These are phyloP conservation scores for Geotrichum macrosporum DNA, from an alignment of 1,139 yeast species.

Conservation along the genomic window DNA sequence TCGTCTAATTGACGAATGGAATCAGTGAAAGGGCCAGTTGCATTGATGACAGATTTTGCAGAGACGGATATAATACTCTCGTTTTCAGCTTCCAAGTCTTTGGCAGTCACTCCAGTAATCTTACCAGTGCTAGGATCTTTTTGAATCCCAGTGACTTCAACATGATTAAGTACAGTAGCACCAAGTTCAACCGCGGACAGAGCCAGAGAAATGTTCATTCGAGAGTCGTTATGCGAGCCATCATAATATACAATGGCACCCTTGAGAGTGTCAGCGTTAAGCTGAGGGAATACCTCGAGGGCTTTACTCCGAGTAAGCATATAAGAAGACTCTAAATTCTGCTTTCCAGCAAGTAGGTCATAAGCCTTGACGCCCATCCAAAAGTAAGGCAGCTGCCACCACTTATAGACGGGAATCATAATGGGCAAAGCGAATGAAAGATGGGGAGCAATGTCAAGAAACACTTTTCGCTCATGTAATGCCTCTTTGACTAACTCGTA, in stretches of 20 bases:
- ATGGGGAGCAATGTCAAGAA: conserved; percentile 91
- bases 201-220: conserved; percentile 85
- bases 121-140: conserved; percentile 58
- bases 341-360: conserved; percentile 88
- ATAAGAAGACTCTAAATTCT: conserved; percentile 77
- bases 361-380: conserved; percentile 89
- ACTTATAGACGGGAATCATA: conserved; percentile 89
- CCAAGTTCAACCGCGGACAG: conserved; percentile 81
- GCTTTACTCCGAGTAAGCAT: conserved; percentile 66
- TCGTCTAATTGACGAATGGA: conserved; percentile 81
- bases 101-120: conserved; percentile 70
- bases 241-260: conserved; percentile 93
- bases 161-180: conserved; percentile 84
- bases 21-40: conserved; percentile 94
- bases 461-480: conserved; percentile 82
- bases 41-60: conserved; percentile 79
- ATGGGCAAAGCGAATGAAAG: conserved; percentile 82
- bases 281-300: conserved; percentile 77
- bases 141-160: conserved; percentile 69
- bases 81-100: conserved; percentile 57
- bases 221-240: conserved; percentile 91
- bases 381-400: conserved; percentile 96
- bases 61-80: conserved; percentile 41
- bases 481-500: conserved; percentile 91
- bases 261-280: conserved; percentile 72